Evolutionary conservation across 768 basidiomycete species (phyloP).

Genomic region (Sporobolomyces pararoseus): DNA sequence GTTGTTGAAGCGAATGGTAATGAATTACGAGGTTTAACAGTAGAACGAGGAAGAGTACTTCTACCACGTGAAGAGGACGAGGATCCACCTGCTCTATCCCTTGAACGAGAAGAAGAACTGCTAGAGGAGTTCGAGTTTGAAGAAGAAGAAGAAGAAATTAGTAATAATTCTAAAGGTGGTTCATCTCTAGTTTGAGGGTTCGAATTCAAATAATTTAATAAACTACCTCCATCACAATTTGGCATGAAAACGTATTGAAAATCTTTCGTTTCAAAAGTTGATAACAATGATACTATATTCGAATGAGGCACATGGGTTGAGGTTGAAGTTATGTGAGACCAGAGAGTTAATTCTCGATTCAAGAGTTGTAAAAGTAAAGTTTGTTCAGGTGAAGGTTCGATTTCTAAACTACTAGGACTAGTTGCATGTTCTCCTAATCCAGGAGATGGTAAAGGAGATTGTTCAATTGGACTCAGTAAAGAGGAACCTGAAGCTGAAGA

Average conservation of each 20-base stretch:
- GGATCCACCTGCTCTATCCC: too few species aligned
- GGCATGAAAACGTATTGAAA: conserved; percentile 79
- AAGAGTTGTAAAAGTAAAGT: conserved; percentile 16
- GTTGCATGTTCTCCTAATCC: not conserved
- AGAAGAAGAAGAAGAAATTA: too few species aligned
- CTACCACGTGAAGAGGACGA: not conserved
- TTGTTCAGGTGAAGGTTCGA: conserved; percentile 2
- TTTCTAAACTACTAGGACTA: too few species aligned
- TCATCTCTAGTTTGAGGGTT: not conserved
- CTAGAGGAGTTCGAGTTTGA: conserved; percentile 59
- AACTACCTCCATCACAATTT: conserved; percentile 75
- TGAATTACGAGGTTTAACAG: not conserved
- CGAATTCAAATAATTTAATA: conserved; percentile 67
- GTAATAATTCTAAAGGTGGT: not conserved
- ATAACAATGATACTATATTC: conserved; percentile 79
- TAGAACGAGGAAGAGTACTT: not conserved
- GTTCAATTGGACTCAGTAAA: not conserved
- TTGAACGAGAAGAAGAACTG: too few species aligned
- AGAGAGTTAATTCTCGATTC: conserved; percentile 3
- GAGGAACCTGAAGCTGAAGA: not conserved
- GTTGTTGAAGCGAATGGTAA: conserved; percentile 15
- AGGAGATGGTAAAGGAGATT: conserved; percentile 14
- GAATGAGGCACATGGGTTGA: conserved; percentile 56
- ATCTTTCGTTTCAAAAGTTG: conserved; percentile 58
- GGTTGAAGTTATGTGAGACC: conserved; percentile 10